These are phyloP conservation scores for Blastobotrys serpentis DNA, from an alignment of 1,139 yeast species.

Conservation along the genomic window DNA sequence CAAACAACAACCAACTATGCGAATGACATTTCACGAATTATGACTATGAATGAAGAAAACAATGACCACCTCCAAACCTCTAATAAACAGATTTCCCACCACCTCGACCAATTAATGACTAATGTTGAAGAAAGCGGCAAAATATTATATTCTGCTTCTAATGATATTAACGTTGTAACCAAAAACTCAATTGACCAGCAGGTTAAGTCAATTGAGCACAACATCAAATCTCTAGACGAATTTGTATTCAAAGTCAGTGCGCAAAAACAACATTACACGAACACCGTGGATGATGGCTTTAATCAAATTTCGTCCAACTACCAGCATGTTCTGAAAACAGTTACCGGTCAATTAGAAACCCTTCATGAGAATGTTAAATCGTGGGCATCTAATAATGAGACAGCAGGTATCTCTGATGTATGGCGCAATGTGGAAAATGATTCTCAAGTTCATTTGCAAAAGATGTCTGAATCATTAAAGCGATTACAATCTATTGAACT, in stretches of 20 bases:
- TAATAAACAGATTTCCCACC: neutral
- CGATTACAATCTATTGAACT: slow-evolving; percentile 6
- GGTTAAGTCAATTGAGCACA: slow-evolving; percentile 13
- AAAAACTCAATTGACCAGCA: slow-evolving; percentile 12
- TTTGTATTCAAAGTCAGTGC: slow-evolving; percentile 12
- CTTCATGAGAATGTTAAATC: slow-evolving; percentile 3
- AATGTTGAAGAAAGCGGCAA: slow-evolving; percentile 8
- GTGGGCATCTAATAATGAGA: neutral
- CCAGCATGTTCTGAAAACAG: slow-evolving; percentile 6
- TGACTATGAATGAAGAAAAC: slow-evolving; percentile 1
- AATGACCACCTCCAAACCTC: neutral
- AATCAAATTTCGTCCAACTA: slow-evolving; percentile 1
- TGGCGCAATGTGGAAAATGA: slow-evolving; percentile 12
- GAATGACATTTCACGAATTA: slow-evolving; percentile 7
- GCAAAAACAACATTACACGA: slow-evolving; percentile 10
- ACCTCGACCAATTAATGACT: neutral
- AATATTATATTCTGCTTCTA: neutral
- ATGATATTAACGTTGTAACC: slow-evolving; percentile 7
- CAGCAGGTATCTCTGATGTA: slow-evolving; percentile 5
- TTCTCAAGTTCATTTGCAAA: slow-evolving; percentile 1
- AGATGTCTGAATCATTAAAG: slow-evolving; percentile 7
- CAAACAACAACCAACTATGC: neutral
- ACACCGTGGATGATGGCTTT: neutral
- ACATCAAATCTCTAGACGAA: slow-evolving; percentile 12
- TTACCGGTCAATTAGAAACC: slow-evolving; percentile 5